Base-by-base conservation (phyloP, 2,329 filamentous ascomycete species). In the Pleurostoma richardsiae region DNA sequence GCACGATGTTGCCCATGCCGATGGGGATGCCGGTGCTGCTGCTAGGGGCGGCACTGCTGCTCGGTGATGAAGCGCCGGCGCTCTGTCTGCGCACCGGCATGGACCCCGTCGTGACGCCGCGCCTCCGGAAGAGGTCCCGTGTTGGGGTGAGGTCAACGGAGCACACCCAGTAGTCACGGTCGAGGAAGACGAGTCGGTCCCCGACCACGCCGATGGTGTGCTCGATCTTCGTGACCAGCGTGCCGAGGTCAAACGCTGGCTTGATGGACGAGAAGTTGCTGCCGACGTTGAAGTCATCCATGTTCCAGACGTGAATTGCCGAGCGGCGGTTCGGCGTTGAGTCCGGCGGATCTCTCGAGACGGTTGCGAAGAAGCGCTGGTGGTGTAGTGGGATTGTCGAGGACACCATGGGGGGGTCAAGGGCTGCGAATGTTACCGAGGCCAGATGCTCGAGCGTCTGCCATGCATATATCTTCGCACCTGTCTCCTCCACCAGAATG, bases 181-280 rank as follows among this genome's bases (percentile, higher is more conserved):
- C 49, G 7, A 48, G 41, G 4, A 51, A 43, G 19, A 52, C 40
- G 10, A 54, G 30, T 11, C 54, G 69, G 49, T 69, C 63, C 42
- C 70, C 69, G 59, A 94, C 94, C 43, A 80, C 83, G 30, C 83
- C 73, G 49, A 84, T 82, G 61, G 95, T 95, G 61, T 94, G 88
- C 63, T 81, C 83, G 56, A 92, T 31, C 4, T 83, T 52, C 27
- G 42, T 30, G 19, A 10, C 36, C 10, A 47, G 11, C 29, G 6
- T 8, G n/a, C 11, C 40, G 27, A 3, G 36, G 36, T 49, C 38
- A 5, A 49, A 28, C 27, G 10, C 38, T 4, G 30, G 29, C 2
- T 28, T 10, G 19, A 5, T 30, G 10, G 19, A 4, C 2, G 8
- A 10, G 30, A 4, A 26, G 8, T 36, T 36, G n/a, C 8, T 36